Percentiles rank a stretch among this genome's conserved stretches.
phyloP scores from a whole-genome alignment of 768 basidiomycete genomes.

The Aureoboletus auriporus region DNA sequence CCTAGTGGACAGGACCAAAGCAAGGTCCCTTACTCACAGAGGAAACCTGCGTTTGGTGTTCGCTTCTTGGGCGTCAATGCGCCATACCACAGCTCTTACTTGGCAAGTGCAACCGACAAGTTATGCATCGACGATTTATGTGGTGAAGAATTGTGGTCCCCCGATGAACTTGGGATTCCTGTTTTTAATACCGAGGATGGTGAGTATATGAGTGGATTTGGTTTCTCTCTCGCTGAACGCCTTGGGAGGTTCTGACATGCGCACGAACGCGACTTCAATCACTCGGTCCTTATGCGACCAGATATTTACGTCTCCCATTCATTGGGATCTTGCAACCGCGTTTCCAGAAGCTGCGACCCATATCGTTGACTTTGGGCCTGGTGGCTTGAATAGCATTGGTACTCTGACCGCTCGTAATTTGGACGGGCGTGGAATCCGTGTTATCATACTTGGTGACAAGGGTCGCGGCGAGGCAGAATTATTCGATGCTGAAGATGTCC shows the following conservation, averaged over 20 bases:
- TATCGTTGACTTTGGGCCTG: conserved; percentile 94
- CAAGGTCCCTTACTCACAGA: conserved; percentile 90
- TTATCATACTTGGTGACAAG: conserved; percentile 87
- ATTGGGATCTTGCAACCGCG: conserved; percentile 87
- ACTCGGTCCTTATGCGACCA: conserved; percentile 89
- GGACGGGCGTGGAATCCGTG: conserved; percentile 89
- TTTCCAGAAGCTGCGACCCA: conserved; percentile 93
- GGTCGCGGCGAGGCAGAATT: conserved; percentile 87
- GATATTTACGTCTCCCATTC: conserved; percentile 87
- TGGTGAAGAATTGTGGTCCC: conserved; percentile 74
- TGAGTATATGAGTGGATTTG: conserved; percentile 36
- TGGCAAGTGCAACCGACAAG: conserved; percentile 70
- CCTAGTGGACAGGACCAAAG: conserved; percentile 86
- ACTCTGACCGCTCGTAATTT: conserved; percentile 85
- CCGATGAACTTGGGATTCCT: conserved; percentile 68
- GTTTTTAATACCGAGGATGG: conserved; percentile 94
- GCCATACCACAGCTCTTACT: conserved; percentile 91
- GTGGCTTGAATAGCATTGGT: conserved; percentile 90
- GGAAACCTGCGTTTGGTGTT: conserved; percentile 88
- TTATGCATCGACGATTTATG: conserved; percentile 71
- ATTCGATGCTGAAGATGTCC: conserved; percentile 60
- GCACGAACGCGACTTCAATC: conserved; percentile 61
- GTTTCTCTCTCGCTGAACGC: conserved; percentile 16
- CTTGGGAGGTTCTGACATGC: conserved; percentile 75
- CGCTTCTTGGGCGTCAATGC: conserved; percentile 95